Conservation (phyloP, 129 eudicot genomes). For the Saposhnikovia divaricata region DNA sequence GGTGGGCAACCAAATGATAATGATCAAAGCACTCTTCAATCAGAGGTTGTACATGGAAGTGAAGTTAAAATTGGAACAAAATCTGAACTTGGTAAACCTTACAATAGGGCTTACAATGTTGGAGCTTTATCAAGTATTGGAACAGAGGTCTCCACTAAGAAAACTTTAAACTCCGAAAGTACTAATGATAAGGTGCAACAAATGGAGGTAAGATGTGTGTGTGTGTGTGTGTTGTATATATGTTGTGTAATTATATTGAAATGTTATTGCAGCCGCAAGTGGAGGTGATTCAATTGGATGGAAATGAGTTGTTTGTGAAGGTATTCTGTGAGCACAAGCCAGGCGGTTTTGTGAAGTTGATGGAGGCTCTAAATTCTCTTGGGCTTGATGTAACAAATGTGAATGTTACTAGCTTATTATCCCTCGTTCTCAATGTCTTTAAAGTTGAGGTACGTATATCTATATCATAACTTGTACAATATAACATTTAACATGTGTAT, state of each 20-base stretch:
- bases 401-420: constrained; percentile 68
- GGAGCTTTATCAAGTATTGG: constrained; percentile 35
- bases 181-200: constrained; percentile 61
- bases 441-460: constrained; percentile 66
- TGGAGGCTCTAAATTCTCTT: constrained; percentile 68
- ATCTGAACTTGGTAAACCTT: constrained; percentile 30
- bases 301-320: constrained; percentile 83
- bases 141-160: constrained; percentile 21
- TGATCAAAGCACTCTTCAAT: constrained; percentile 33
- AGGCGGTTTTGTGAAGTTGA: constrained; percentile 75
- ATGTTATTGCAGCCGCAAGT: constrained; percentile 68
- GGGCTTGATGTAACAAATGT: constrained; percentile 79
- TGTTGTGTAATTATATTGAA: neutral
- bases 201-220: constrained; percentile 63
- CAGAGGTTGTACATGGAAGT: constrained; percentile 34
- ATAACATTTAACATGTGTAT: neutral
- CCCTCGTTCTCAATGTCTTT: constrained; percentile 75
- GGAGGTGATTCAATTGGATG: constrained; percentile 73
- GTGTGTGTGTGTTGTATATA: neutral
- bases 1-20: constrained; percentile 18
- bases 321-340: constrained; percentile 89
- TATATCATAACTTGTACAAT: neutral
- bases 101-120: constrained; percentile 20
- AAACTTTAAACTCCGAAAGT: constrained; percentile 34
- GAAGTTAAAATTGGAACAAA: constrained; percentile 29